Percentiles rank a stretch among this genome's conserved stretches.
phyloP scores from a whole-genome alignment of 176 grass and related monocot species.

The Typha latifolia region DNA sequence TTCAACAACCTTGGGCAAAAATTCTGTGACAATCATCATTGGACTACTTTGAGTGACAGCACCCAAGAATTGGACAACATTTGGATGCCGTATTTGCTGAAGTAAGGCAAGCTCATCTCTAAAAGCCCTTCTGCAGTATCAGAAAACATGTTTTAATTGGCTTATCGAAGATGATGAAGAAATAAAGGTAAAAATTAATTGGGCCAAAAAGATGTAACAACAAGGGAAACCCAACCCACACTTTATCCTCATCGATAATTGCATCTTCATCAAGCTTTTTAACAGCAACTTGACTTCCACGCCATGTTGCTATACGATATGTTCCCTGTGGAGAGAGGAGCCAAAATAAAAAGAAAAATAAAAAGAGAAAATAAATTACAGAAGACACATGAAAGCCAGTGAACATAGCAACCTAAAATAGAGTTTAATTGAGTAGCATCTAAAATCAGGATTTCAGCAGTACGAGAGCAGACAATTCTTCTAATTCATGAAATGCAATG shows the following conservation, averaged over 20 bases:
- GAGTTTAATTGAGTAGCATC: background rate
- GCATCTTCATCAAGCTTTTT: slow-evolving; percentile 87
- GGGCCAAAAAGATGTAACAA: slow-evolving; percentile 1
- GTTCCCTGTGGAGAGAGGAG: slow-evolving; percentile 47
- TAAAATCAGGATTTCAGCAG: background rate
- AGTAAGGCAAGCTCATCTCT: slow-evolving; percentile 85
- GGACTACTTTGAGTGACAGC: slow-evolving; percentile 97
- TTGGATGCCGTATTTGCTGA: slow-evolving; percentile 92
- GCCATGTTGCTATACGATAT: slow-evolving; percentile 80
- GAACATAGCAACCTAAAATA: background rate
- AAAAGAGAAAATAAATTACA: background rate
- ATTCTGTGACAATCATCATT: slow-evolving; percentile 99
- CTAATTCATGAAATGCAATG: background rate
- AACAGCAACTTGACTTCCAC: slow-evolving; percentile 81
- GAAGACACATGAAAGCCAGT: background rate
- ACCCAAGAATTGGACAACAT: slow-evolving; percentile 95
- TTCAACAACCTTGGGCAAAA: slow-evolving; percentile 76
- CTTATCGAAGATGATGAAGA: slow-evolving; percentile 12
- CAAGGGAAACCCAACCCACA: slow-evolving; percentile 64
- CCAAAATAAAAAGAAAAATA: slow-evolving; percentile 28
- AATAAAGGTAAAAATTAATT: background rate
- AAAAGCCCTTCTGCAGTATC: slow-evolving; percentile 57
- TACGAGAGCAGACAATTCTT: background rate
- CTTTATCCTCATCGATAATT: slow-evolving; percentile 72
- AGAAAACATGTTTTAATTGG: slow-evolving; percentile 18